phyloP scores from a whole-genome alignment of 2,329 filamentous ascomycete genomes.

The Colletotrichum camelliae region DNA sequence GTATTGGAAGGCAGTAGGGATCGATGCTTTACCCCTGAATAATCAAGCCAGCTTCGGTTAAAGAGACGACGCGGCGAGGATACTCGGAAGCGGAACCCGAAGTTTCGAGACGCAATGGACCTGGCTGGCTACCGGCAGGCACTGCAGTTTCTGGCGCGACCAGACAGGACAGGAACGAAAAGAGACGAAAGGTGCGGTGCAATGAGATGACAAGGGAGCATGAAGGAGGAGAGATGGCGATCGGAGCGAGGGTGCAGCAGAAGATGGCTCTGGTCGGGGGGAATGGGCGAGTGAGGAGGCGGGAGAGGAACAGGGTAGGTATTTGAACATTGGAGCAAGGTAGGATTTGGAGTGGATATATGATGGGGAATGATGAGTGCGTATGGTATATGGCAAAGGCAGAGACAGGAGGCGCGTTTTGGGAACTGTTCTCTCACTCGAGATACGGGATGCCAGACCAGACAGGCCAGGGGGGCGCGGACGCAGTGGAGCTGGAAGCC shows the following conservation, averaged over 20 bases:
- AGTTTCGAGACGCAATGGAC: slow-evolving; percentile 34
- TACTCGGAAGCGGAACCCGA: slow-evolving; percentile 40
- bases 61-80: slow-evolving; percentile 18
- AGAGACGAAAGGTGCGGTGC: slow-evolving; percentile 9
- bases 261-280: slow-evolving; percentile 6
- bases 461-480: slow-evolving; percentile 1
- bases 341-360: slow-evolving; percentile 40
- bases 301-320: slow-evolving; percentile 33
- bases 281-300: slow-evolving; percentile 29
- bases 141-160: not conserved
- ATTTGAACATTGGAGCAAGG: slow-evolving; percentile 38
- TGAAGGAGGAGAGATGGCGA: slow-evolving; percentile 23
- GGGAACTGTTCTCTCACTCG: slow-evolving; percentile 1
- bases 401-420: slow-evolving; percentile 10
- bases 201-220: slow-evolving; percentile 20
- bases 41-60: slow-evolving; percentile 32
- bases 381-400: slow-evolving; percentile 24
- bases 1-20: not conserved
- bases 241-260: slow-evolving; percentile 28
- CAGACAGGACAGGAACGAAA: slow-evolving; percentile 3
- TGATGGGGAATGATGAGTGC: slow-evolving; percentile 30
- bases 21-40: slow-evolving; percentile 35
- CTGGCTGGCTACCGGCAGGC: slow-evolving; percentile 6
- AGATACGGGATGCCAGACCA: slow-evolving; percentile 1
- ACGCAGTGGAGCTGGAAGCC: slow-evolving; percentile 13